Conservation (phyloP, 2,329 filamentous ascomycete species). For the Colletotrichum sp. region DNA sequence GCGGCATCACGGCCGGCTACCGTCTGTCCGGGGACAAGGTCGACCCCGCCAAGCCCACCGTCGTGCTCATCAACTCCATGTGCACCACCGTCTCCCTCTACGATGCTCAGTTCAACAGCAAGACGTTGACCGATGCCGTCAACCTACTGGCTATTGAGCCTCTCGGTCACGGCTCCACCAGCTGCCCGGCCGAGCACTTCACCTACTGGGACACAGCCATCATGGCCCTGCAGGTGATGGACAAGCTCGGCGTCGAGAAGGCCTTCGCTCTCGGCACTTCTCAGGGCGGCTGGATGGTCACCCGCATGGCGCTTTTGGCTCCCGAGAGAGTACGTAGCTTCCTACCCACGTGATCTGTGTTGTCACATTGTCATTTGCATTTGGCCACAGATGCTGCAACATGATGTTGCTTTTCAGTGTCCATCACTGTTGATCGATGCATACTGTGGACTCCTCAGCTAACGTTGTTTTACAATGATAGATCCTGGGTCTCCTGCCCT, state of each 20-base stretch:
- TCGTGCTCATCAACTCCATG: slow-evolving; percentile 58
- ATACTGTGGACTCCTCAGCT: neutral
- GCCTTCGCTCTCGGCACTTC: slow-evolving; percentile 57
- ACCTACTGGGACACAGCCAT: slow-evolving; percentile 61
- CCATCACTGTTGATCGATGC: neutral
- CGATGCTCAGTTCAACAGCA: slow-evolving; percentile 45
- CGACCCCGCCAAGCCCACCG: slow-evolving; percentile 56
- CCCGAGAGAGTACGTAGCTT: slow-evolving; percentile 46
- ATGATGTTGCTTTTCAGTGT: neutral
- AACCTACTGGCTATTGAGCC: slow-evolving; percentile 60
- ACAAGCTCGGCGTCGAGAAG: slow-evolving; percentile 50
- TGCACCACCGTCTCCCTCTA: slow-evolving; percentile 54
- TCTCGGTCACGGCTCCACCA: slow-evolving; percentile 56
- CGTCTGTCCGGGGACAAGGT: slow-evolving; percentile 43
- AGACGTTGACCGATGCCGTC: slow-evolving; percentile 41
- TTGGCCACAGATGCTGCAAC: neutral
- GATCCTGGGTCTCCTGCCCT: slow-evolving; percentile 52
- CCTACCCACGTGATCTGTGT: neutral
- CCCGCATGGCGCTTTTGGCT: slow-evolving; percentile 55
- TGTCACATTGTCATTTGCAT: neutral
- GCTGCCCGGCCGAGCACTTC: slow-evolving; percentile 48
- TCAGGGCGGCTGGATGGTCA: slow-evolving; percentile 57
- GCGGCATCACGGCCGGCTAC: slow-evolving; percentile 52
- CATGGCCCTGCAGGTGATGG: slow-evolving; percentile 62
- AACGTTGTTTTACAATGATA: slow-evolving; percentile 21